Evolutionary conservation across 2,329 filamentous ascomycete species (phyloP).

Genomic region (Seiridium cupressi): DNA sequence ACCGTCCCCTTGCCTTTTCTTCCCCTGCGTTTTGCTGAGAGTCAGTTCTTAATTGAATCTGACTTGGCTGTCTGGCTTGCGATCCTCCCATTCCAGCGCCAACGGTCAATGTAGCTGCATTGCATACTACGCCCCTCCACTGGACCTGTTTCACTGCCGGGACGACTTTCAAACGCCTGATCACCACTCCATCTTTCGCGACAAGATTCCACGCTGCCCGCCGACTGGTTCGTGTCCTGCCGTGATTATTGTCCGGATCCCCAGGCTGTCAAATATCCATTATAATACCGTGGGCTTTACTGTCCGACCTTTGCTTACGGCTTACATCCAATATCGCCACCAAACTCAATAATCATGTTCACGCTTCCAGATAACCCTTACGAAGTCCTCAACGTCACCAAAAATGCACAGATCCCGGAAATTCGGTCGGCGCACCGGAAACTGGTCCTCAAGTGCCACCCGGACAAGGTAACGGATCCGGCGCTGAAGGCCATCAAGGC

Average conservation of each 20-base stretch:
- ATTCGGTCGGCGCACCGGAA: slow-evolving; percentile 83
- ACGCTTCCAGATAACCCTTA: slow-evolving; percentile 73
- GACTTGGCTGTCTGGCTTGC: slow-evolving; percentile 16
- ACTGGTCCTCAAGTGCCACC: slow-evolving; percentile 83
- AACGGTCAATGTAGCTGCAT: slow-evolving; percentile 1
- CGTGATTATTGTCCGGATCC: slow-evolving; percentile 11
- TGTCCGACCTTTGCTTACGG: neutral
- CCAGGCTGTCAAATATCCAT: no score
- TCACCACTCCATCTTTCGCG: slow-evolving; percentile 20
- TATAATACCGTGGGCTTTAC: no score
- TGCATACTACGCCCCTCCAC: slow-evolving; percentile 1
- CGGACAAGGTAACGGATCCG: slow-evolving; percentile 84
- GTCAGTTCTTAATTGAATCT: slow-evolving; percentile 34
- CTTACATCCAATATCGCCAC: neutral
- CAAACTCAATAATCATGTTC: slow-evolving; percentile 37
- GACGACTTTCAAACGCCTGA: slow-evolving; percentile 22
- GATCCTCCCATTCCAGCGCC: slow-evolving; percentile 8
- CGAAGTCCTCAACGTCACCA: slow-evolving; percentile 69
- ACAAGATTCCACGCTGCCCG: slow-evolving; percentile 20
- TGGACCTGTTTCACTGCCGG: neutral
- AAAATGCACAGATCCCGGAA: slow-evolving; percentile 65
- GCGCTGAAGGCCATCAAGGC: slow-evolving; percentile 74
- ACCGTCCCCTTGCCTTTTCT: slow-evolving; percentile 4
- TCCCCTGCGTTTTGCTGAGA: slow-evolving; percentile 12
- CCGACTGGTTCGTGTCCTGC: slow-evolving; percentile 20